phyloP scores from a whole-genome alignment of 805 yeast genomes.

The Phaffomyces opuntiae region DNA sequence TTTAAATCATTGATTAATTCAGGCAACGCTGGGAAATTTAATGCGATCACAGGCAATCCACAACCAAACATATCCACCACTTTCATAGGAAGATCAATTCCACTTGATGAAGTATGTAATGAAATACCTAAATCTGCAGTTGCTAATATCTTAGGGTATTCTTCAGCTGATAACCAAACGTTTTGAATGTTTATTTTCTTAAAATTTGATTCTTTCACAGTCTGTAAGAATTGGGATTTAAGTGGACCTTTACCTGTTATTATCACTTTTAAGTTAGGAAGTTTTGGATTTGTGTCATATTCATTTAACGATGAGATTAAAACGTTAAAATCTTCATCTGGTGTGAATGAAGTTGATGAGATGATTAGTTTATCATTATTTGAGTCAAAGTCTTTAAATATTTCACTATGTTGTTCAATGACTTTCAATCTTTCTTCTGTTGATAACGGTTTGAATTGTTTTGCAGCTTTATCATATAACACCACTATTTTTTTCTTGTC shows the following conservation, averaged over 20 bases:
- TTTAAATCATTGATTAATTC: slow-evolving; percentile 72
- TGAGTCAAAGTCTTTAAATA: slow-evolving; percentile 30
- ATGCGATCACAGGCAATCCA: slow-evolving; percentile 84
- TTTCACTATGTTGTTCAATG: slow-evolving; percentile 27
- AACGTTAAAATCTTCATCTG: slow-evolving; percentile 81
- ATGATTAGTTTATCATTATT: slow-evolving; percentile 56
- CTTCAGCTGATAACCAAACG: slow-evolving; percentile 72
- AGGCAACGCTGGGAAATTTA: slow-evolving; percentile 65
- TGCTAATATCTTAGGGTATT: slow-evolving; percentile 70
- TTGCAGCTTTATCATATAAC: slow-evolving; percentile 81
- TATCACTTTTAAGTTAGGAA: slow-evolving; percentile 54
- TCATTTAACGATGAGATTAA: slow-evolving; percentile 59
- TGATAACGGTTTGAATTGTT: slow-evolving; percentile 49
- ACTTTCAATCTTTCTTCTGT: slow-evolving; percentile 24
- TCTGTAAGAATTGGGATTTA: slow-evolving; percentile 41
- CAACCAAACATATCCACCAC: slow-evolving; percentile 94
- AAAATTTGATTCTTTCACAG: slow-evolving; percentile 40
- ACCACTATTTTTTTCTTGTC: slow-evolving; percentile 44
- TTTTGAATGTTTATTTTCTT: slow-evolving; percentile 36
- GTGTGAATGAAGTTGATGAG: slow-evolving; percentile 90
- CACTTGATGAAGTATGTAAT: slow-evolving; percentile 85
- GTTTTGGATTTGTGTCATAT: slow-evolving; percentile 30
- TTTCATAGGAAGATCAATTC: slow-evolving; percentile 95
- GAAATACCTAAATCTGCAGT: slow-evolving; percentile 86
- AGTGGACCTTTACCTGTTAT: slow-evolving; percentile 97